A percentile compares a stretch with the other conserved stretches of the same genome.
Evolutionary conservation across 2,329 filamentous ascomycete genomes (phyloP).

Genomic region (Curvularia lunata): DNA sequence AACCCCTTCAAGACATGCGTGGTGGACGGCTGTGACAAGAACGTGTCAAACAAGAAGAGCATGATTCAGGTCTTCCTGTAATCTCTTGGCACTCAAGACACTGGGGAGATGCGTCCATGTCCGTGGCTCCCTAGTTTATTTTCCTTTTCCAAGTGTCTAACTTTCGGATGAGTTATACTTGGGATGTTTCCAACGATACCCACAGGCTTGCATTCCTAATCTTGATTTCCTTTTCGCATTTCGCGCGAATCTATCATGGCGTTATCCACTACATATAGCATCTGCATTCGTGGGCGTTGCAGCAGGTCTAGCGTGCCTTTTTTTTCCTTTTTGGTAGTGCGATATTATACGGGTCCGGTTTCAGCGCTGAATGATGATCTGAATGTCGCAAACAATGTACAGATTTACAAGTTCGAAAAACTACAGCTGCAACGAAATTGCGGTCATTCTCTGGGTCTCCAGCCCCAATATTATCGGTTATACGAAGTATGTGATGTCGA

Average conservation of each 20-base stretch:
- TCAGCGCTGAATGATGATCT: neutral
- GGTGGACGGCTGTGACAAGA: constrained; percentile 53
- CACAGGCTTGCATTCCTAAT: constrained; percentile 4
- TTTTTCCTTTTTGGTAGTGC: neutral
- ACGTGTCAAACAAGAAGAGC: constrained; percentile 36
- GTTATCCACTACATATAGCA: constrained; percentile 17
- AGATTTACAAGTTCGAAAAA: neutral
- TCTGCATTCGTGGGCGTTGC: constrained; percentile 29
- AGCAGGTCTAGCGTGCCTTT: neutral
- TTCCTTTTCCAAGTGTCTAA: neutral
- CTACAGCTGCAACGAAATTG: neutral
- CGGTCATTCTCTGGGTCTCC: neutral
- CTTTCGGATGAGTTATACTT: constrained; percentile 7
- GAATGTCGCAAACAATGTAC: neutral
- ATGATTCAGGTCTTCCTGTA: constrained; percentile 54
- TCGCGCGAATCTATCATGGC: neutral
- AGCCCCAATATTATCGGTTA: neutral
- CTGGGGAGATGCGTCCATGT: neutral
- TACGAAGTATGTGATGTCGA: neutral
- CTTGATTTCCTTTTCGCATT: constrained; percentile 3
- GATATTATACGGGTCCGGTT: neutral
- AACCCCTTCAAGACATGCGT: constrained; percentile 55
- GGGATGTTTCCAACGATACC: constrained; percentile 22
- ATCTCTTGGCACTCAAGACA: neutral
- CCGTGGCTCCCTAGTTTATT: neutral